Evolutionary conservation across 2,329 filamentous ascomycete species (phyloP), one percentile per base, ranked within the genome.

Genomic region (Neofusicoccum sp.): DNA sequence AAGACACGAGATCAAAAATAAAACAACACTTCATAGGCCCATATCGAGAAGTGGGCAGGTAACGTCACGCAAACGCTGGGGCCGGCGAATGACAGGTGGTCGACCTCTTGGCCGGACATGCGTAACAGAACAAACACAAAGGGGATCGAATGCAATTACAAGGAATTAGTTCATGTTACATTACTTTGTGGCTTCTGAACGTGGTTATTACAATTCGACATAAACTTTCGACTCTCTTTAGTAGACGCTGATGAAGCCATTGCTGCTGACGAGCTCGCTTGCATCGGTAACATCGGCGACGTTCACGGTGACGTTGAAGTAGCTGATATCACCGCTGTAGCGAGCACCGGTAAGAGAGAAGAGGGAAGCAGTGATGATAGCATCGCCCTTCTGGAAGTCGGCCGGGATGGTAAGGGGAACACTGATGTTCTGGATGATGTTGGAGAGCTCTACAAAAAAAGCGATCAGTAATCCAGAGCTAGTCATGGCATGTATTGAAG

Each of bases 251-350:
- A 40, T 38, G 33, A 7, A 9, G 51, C 26, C 26, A 11, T 11
- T 12, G 36, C 14, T 43, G 31, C 33, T 34, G 20, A 47, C 49
- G 20, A 30, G 28, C 36, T 54, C 36, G 34, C 49, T 33, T 14
- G n/a, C 40, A 20, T 58, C 31, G 12, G 62, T 65, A 36, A 62
- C 58, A 3, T 65, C 63, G 5, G 65, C 68, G 36, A 72, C 44
- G 45, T n/a, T 38, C 7, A 73, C 64, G 4, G 66, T 67, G 14
- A 68, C 67, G 54, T 71, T 70, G 34, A 66, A 71, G 1, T 61
- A 64, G 3, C 30, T 34, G 6, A 69, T 36, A 11, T 14, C 12
- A 1, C n/a, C 26, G 12, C 26, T 41, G 47, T 36, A 45, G 36
- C 45, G 36, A 28, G 47, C 16, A 16, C 36, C 58, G 20, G 28